Evolutionary conservation across 345 rosid genomes (phyloP), one percentile per base, ranked within the genome.

Genomic region (Heritiera littoralis): DNA sequence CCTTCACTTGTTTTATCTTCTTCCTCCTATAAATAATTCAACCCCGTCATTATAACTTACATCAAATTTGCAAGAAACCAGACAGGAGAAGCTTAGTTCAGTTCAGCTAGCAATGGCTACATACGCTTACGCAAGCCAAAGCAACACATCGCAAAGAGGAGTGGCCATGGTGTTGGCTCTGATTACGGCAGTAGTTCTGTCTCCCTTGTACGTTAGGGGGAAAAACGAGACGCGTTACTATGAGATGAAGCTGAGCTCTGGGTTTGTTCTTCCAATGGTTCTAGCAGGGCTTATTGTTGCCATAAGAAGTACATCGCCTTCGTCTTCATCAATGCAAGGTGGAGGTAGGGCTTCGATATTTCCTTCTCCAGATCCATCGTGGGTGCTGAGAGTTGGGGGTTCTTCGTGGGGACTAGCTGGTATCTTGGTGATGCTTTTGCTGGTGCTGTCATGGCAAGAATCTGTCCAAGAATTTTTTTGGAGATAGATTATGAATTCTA

Each of bases 321-420:
- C 81, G 2, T 61, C 80, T 1, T 76, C 82, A 35, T 61, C 77
- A 14, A 40, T 17, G 66, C 68, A 61, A 1, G 48, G 81, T 23
- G 80, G 72, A 54, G 80, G 77, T 13, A 78, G 77, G 38, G 68
- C 35, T 48, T 78, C 87, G 1, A 13, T 76, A 7, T 48, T 84
- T 12, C 90, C 85, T 23, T 80, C 87, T 55, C 81, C 86, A 7
- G 89, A 91, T 76, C 86, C 90, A 9, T 84, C 90, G 0, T 82
- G 86, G 90, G 87, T 89, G 78, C 86, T 87, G 4, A 83, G 91
- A 72, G 84, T 89, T 20, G 94, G 91, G 78, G 77, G 86, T 40
- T 89, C 94, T 0, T 82, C 91, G 3, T 89, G 90, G 92, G 91
- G 91, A 69, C 89, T 91, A 7, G 88, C 87, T 30, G 91, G 88